Base-by-base conservation (phyloP, 1,139 yeast species). In the Taiozyma sp. region DNA sequence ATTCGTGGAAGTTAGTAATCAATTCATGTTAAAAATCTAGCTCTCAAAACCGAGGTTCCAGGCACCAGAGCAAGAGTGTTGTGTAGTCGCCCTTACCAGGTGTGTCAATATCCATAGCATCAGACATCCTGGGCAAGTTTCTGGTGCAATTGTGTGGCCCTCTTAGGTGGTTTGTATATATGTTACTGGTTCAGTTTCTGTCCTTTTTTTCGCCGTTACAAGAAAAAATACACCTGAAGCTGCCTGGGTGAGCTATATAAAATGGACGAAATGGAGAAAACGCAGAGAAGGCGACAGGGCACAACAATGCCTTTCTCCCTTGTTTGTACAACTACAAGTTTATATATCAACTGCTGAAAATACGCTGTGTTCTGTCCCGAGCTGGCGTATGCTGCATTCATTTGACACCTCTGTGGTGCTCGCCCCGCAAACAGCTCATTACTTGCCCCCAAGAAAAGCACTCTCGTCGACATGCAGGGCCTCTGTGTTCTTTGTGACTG, bases 41-140 rank as follows among this genome's bases (percentile, higher is more conserved):
- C 2, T 32, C 4, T 7, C 34, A 30, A 10, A 30, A 14, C n/a
- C 3, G 36, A 6, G 2, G 36, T n/a, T n/a, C 19, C 19, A 14
- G 36, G 36, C 36, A 32, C 29, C n/a, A 22, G 4, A 10, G 7
- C 24, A 41, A 32, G n/a, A 13, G 24, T 23, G 24, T 8, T 16
- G 16, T 23, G 16, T 4, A 19, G 7, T 10, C 8, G 8, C 4
- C 53, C 62, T 32, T 43, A 57, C 65, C 50, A 46, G 63, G 61
- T 43, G 46, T 57, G 48, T 68, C 71, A 24, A 67, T 57, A 14
- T 68, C 71, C 71, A 68, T 67, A 29, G 54, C 53, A 30, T 66
- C 70, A 43, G 65, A 54, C 70, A 66, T 67, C 27, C 29, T 52
- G 39, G 4, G 4, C 14, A 39, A 13, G 9, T 19, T 45, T 34